Conservation (phyloP, 2,329 filamentous ascomycete species). For the Aciculosporium take region DNA sequence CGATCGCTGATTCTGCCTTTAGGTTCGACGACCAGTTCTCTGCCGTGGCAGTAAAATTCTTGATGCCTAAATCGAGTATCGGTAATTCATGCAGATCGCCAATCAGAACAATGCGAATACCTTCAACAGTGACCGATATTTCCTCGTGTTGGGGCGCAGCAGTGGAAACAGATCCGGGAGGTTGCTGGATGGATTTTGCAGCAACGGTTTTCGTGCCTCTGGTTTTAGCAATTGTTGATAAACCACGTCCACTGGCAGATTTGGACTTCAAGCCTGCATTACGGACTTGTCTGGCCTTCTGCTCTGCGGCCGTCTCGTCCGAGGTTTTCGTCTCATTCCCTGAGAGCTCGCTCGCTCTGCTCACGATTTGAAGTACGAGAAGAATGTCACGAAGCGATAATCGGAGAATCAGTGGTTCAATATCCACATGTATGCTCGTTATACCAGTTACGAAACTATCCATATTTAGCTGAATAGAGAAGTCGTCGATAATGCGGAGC, state of each 20-base stretch:
- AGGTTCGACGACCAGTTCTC: constrained; percentile 84
- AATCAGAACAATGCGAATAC: constrained; percentile 83
- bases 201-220: constrained; percentile 24
- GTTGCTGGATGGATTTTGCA: constrained; percentile 14
- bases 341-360: constrained; percentile 78
- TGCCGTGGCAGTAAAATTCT: constrained; percentile 71
- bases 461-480: constrained; percentile 79
- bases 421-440: constrained; percentile 70
- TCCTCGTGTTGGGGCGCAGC: constrained; percentile 44
- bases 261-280: constrained; percentile 36
- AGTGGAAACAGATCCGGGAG: constrained; percentile 7
- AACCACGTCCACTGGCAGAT: constrained; percentile 40
- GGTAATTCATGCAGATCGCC: constrained; percentile 93
- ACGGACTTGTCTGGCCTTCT: constrained; percentile 41
- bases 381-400: constrained; percentile 90
- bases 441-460: constrained; percentile 50
- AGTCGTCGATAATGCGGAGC: constrained; percentile 89
- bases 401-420: constrained; percentile 82
- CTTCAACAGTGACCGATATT: constrained; percentile 72
- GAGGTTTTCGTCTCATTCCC: constrained; percentile 38
- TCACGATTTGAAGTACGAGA: constrained; percentile 81
- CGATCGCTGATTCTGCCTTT: constrained; percentile 77
- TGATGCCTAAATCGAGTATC: constrained; percentile 84
- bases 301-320: constrained; percentile 28
- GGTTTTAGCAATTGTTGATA: constrained; percentile 36